A percentile compares a stretch with the other conserved stretches of the same genome.
Conservation (phyloP, 2,329 filamentous ascomycete genomes). For the Cryphonectria japonica region DNA sequence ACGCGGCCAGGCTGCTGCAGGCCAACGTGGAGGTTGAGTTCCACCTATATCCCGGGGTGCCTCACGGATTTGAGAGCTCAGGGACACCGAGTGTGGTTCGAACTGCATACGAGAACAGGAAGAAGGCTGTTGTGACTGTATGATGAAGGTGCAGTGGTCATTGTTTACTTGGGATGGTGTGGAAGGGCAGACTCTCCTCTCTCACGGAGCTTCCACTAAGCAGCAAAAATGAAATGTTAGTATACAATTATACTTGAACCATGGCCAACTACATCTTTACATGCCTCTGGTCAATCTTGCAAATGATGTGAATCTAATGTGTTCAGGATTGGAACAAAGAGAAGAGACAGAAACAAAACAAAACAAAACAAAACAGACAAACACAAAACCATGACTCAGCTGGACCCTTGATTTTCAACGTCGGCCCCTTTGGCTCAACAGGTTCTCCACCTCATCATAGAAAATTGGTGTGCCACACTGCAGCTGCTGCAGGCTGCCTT, state of each 20-base stretch:
- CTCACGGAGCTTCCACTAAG: neutral
- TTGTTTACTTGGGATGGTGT: neutral
- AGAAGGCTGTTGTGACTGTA: conserved; percentile 27
- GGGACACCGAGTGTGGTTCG: conserved; percentile 28
- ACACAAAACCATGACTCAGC: conserved; percentile 17
- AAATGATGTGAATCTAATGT: no score
- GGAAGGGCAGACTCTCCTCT: neutral
- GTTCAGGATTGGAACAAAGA: neutral
- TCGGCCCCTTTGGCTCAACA: neutral
- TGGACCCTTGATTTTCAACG: conserved; percentile 20
- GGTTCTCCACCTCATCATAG: conserved; percentile 1
- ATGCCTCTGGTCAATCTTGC: no score
- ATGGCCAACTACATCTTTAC: neutral
- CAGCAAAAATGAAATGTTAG: neutral
- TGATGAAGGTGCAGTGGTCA: neutral
- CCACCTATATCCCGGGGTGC: conserved; percentile 46
- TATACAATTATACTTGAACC: neutral
- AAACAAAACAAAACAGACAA: neutral
- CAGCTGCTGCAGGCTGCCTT: neutral
- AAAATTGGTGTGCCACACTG: conserved; percentile 4
- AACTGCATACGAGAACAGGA: conserved; percentile 34
- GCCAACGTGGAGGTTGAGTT: conserved; percentile 44
- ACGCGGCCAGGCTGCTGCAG: conserved; percentile 38
- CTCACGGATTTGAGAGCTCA: conserved; percentile 42
- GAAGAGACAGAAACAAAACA: neutral